phyloP scores from a whole-genome alignment of 352 stramenopile genomes.

The Phytophthora constricta region DNA sequence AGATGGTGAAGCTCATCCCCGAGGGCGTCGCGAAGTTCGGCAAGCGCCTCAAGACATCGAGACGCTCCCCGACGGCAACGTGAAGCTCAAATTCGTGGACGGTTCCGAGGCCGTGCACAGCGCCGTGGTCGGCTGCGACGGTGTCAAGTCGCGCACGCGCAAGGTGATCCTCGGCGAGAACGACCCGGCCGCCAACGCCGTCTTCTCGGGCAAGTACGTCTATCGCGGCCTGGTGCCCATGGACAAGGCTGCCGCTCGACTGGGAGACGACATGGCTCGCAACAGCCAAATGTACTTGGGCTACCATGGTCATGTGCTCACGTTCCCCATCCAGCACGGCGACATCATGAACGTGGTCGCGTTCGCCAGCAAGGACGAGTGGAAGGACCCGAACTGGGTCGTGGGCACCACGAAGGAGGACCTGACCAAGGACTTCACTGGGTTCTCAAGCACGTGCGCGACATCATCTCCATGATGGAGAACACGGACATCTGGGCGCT shows the following conservation, averaged over 20 bases:
- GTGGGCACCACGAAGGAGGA: no score
- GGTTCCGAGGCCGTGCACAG: constrained; percentile 41
- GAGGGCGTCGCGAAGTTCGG: constrained; percentile 34
- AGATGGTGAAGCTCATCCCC: constrained; percentile 39
- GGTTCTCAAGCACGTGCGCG: no score
- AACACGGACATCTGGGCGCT: no score
- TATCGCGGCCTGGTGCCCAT: constrained; percentile 43
- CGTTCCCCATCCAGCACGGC: constrained; percentile 43
- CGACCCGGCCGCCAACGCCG: constrained; percentile 31
- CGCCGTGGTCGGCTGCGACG: constrained; percentile 37
- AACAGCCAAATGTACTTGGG: constrained; percentile 52
- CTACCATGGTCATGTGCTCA: constrained; percentile 45
- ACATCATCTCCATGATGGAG: no score
- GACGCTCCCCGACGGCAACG: constrained; percentile 36
- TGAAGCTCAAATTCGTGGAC: constrained; percentile 41
- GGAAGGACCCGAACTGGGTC: no score
- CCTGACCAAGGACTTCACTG: no score
- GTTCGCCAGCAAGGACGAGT: no score
- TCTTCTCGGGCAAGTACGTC: constrained; percentile 46
- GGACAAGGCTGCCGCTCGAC: constrained; percentile 38
- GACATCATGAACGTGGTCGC: no score
- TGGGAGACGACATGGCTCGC: constrained; percentile 44
- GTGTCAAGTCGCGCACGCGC: constrained; percentile 41
- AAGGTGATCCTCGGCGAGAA: constrained; percentile 37
- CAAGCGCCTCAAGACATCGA: constrained; percentile 43